Evolutionary conservation across 495 filamentous ascomycete genomes (phyloP), one percentile per base, ranked within the genome.

Genomic region (Tetracladium setigerum): DNA sequence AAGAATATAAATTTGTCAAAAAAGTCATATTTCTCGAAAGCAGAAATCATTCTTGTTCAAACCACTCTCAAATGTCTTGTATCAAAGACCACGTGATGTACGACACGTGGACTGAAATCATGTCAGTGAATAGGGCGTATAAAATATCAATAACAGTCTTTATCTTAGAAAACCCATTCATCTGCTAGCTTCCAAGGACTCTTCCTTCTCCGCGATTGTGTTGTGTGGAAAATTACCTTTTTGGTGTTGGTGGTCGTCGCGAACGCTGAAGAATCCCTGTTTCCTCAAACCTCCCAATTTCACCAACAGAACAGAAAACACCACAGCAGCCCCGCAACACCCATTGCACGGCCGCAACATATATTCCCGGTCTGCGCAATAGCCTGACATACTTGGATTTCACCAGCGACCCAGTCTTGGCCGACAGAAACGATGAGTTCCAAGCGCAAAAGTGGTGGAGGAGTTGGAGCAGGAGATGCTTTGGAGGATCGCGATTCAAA

Each of bases 401-500:
- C 27, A 8, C 10, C 31, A 8, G 46, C 36, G 18, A 46, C 36
- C 37, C 19, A 19, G 18, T 33, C 31, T 14, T 17, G 13, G 48
- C 27, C n/a, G n/a, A n/a, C n/a, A 34, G 39, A 59, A 42, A 46
- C 54, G 36, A 86, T 86, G 82, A 81, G 80, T 47, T 73, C 74
- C 49, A 89, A 87, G 71, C 77, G 84, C 44, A 86, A 84, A 61
- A 74, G 73, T 18, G 63, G 60, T 46, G 60, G 67, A 13, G 60
- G 62, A 38, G 63, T 61, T 38, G 52, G 60, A 31, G 61, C 56
- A 38, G 50, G 44, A 30, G 65, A 64, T 18, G 70, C 77, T 24
- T 46, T 59, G 38, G 72, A 78, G 30, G 77, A 79, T 47, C 76
- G 79, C 52, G 74, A 74, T 55, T 64, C 74, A 37, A 88, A 88